Base-by-base conservation (phyloP, 108 stramenopile species). In the Discostella stelligeroides region DNA sequence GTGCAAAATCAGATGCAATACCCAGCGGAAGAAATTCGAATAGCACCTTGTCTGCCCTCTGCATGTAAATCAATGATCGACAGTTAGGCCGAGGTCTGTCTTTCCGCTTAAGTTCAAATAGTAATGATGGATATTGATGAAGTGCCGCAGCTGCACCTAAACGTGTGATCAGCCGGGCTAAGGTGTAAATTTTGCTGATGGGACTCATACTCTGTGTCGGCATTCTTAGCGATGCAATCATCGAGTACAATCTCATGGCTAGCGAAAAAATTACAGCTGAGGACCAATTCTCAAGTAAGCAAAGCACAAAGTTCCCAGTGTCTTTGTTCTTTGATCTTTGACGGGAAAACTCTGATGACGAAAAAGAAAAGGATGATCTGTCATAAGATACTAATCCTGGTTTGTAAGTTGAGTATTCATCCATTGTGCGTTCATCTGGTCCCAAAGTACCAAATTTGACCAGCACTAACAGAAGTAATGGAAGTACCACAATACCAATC, bases 231-330 rank as follows among this genome's bases (percentile, higher is more conserved):
- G 57, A 24, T 55, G 37, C 15, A 14, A 48, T n/a, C 63, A 47
- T 37, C 30, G 45, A 27, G 17, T 43, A 29, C 27, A 74, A 1
- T 25, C 66, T 72, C 67, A 69, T 34, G 15, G 72, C 20, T 21
- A 80, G 76, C 18, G 72, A 57, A 18, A 47, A 60, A 14, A 66
- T 27, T 8, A 89, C 80, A 13, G 84, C 84, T 17, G 88, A 84
- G 4, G 78, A 66, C 88, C 88, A 88, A 39, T 86, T 82, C 27
- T 88, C 88, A 48, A 80, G 63, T 56, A 88, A 45, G 42, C 84
- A 82, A 17, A 85, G 51, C 7, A 85, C 84, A 58, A 58, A 66
- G 55, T 88, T 76, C 30, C 58, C 66, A 21, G 70, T 71, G 42
- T 67, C 78, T 48, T 63, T 63, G 5, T 49, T 40, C 12, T 62